These are phyloP conservation scores for Saccharomycopsis capsularis DNA, from an alignment of 805 yeast genomes.

Conservation along the genomic window DNA sequence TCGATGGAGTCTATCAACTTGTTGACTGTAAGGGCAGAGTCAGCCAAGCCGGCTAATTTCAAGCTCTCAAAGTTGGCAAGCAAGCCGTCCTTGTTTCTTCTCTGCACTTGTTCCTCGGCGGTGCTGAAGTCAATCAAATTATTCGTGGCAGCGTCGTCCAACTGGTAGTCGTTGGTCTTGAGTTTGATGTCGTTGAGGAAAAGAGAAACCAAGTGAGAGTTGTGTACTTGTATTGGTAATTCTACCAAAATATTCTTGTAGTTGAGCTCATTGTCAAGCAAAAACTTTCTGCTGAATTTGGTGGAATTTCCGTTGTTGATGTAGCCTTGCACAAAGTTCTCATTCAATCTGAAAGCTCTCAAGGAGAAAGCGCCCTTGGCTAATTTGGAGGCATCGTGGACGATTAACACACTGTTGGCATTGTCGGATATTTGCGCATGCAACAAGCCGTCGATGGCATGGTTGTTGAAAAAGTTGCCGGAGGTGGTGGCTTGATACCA, in stretches of 20 bases:
- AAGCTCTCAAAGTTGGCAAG: slow-evolving; percentile 31
- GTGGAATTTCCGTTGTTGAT: slow-evolving; percentile 35
- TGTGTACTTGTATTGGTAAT: slow-evolving; percentile 56
- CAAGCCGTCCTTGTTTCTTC: slow-evolving; percentile 1
- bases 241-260: slow-evolving; percentile 66
- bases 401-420: slow-evolving; percentile 46
- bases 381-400: slow-evolving; percentile 66
- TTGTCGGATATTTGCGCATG: slow-evolving; percentile 52
- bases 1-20: slow-evolving; percentile 63
- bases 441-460: slow-evolving; percentile 62
- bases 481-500: slow-evolving; percentile 71
- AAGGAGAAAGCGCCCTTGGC: slow-evolving; percentile 56
- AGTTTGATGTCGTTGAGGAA: slow-evolving; percentile 34
- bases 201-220: slow-evolving; percentile 59
- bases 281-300: slow-evolving; percentile 58
- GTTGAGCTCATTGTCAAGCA: slow-evolving; percentile 53
- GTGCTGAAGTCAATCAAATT: slow-evolving; percentile 18
- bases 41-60: slow-evolving; percentile 35
- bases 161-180: slow-evolving; percentile 6
- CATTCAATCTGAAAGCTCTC: slow-evolving; percentile 62
- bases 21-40: slow-evolving; percentile 44
- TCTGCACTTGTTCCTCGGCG: not conserved
- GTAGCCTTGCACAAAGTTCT: slow-evolving; percentile 49
- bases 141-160: slow-evolving; percentile 16
- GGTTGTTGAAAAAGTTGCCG: slow-evolving; percentile 62